A percentile compares a stretch with the other conserved stretches of the same genome.
Conservation (phyloP, 2,329 filamentous ascomycete genomes). For the Cryoendolithus antarcticus region DNA sequence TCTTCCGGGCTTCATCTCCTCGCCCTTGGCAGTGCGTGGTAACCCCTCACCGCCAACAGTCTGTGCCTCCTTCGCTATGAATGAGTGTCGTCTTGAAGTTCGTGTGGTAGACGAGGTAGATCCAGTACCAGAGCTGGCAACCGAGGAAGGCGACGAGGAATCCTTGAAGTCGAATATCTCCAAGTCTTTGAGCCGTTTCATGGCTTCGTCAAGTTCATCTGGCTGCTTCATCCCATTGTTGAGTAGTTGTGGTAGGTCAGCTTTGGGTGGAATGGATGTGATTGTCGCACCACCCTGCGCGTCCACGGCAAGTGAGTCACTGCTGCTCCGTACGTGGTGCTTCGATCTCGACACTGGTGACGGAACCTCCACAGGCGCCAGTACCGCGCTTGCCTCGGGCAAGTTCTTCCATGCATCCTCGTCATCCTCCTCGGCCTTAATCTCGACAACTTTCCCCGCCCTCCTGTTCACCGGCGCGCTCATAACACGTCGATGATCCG, state of each 20-base stretch:
- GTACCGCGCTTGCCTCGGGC: conserved; percentile 1
- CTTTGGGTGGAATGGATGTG: too few species aligned
- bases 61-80: conserved; percentile 11
- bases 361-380: conserved; percentile 1
- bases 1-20: conserved; percentile 13
- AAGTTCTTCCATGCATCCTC: conserved; percentile 12
- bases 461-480: conserved; percentile 12
- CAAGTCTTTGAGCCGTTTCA: conserved; percentile 17
- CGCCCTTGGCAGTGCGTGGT: conserved; percentile 1
- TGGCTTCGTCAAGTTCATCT: conserved; percentile 10
- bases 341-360: conserved; percentile 1
- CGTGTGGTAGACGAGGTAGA: too few species aligned
- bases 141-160: conserved; percentile 13
- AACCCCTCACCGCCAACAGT: conserved; percentile 2
- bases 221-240: too few species aligned
- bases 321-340: not conserved
- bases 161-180: conserved; percentile 24
- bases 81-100: conserved; percentile 12
- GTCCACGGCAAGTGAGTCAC: not conserved
- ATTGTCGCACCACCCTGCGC: too few species aligned
- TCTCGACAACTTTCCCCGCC: conserved; percentile 7
- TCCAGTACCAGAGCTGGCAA: not conserved
- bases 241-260: not conserved
- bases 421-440: conserved; percentile 18
- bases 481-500: conserved; percentile 18